These are phyloP conservation scores for Heterobasidion occidentale DNA, from an alignment of 1,284 basidiomycete genomes.

Conservation along the genomic window DNA sequence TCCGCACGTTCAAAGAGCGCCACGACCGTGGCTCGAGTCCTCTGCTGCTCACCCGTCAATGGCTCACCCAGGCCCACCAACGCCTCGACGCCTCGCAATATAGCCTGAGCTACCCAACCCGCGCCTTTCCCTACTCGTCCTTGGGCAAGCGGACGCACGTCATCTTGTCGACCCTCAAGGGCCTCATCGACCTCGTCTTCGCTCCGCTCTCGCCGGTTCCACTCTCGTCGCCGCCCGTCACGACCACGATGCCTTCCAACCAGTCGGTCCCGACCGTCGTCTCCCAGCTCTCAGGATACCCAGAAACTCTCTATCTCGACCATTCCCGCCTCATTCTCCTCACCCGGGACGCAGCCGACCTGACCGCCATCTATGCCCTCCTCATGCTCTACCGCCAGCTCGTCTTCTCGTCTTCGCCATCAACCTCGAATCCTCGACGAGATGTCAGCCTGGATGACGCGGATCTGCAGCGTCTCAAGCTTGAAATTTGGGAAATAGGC, in stretches of 20 bases:
- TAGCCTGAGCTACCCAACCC: slow-evolving; percentile 8
- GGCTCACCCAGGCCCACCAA: slow-evolving; percentile 43
- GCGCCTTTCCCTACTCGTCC: slow-evolving; percentile 15
- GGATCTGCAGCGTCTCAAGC: slow-evolving; percentile 56
- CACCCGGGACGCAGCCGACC: slow-evolving; percentile 68
- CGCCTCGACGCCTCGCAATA: slow-evolving; percentile 23
- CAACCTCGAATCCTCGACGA: not conserved
- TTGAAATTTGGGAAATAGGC: slow-evolving; percentile 71
- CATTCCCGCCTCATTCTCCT: slow-evolving; percentile 64
- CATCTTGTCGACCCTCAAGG: slow-evolving; percentile 47
- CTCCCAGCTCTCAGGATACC: slow-evolving; percentile 39
- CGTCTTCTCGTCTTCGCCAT: slow-evolving; percentile 34
- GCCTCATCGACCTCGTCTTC: slow-evolving; percentile 67
- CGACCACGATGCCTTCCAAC: slow-evolving; percentile 24
- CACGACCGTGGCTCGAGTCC: slow-evolving; percentile 15
- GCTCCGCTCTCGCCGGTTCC: slow-evolving; percentile 37
- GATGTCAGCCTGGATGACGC: slow-evolving; percentile 19
- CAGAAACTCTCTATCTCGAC: slow-evolving; percentile 85
- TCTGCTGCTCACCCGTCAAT: slow-evolving; percentile 51
- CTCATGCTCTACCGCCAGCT: slow-evolving; percentile 76
- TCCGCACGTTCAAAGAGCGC: slow-evolving; percentile 65
- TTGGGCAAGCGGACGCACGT: slow-evolving; percentile 16
- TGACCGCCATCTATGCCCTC: slow-evolving; percentile 74
- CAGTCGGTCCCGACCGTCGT: slow-evolving; percentile 23
- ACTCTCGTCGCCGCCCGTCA: slow-evolving; percentile 19